Base-by-base conservation (phyloP, 2,329 filamentous ascomycete species). In the Byssoonygena ceratinophila region DNA sequence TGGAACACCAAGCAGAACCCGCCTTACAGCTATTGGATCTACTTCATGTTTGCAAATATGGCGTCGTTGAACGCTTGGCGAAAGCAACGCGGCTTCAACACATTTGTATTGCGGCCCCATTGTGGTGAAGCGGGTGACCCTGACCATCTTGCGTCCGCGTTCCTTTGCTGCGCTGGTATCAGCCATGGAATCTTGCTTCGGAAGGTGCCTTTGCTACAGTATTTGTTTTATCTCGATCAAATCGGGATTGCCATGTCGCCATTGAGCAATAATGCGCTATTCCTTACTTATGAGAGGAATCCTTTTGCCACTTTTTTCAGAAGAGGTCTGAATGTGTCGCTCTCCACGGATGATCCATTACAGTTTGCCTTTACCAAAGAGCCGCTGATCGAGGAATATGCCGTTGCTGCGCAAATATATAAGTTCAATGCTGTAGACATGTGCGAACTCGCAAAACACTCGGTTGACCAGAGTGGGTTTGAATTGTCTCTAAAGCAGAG, bases 231-330 rank as follows among this genome's bases (percentile, higher is more conserved):
- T 63, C 80, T 98, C 18, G 90, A 98, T 64, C 91, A 97, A 65
- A 96, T 98, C 57, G 92, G 92, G 54, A 92, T 98, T 57, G 92
- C 92, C 56, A 98, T 98, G 92, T 97, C 91, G n/a, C 92, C 92
- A 1, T 77, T 98, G 43, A 95, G 89, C 68, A 98, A 98, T 74
- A 98, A 98, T 62, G 92, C 92, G 0, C 73, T 98, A 29, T 98
- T 98, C 72, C 73, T 98, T 49, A 89, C 91, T 0, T 97, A 98
- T 64, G 92, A 98, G 68, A 83, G 94, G 54, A 98, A 98, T 61
- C 92, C 92, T 0, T 98, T 95, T 71, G 78, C 94, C 60, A 87
- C 86, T 63, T 98, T 98, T 70, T 98, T 98, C 75, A 85, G 87
- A 64, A 83, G 92, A 52, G 92, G 92, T 0, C 72, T 98, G 48